These are phyloP conservation scores for Penicillium vulpinum DNA, from an alignment of 2,329 filamentous ascomycete species.

Conservation along the genomic window DNA sequence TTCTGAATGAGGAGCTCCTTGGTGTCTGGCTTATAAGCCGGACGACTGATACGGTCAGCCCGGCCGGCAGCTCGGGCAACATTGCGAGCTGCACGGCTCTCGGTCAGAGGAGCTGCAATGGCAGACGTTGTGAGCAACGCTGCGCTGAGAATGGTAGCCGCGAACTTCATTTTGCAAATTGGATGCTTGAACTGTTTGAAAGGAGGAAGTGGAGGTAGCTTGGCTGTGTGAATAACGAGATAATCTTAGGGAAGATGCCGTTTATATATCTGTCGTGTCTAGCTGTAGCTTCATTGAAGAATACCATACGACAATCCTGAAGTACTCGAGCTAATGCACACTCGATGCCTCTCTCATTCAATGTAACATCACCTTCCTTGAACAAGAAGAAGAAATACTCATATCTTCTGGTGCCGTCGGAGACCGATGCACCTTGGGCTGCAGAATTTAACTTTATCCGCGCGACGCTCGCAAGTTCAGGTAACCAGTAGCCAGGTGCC, in stretches of 20 bases:
- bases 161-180: constrained; percentile 53
- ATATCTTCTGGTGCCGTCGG: constrained; percentile 1
- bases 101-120: constrained; percentile 52
- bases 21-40: constrained; percentile 29
- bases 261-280: background rate
- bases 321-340: background rate
- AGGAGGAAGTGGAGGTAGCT: background rate
- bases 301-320: no score
- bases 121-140: constrained; percentile 46
- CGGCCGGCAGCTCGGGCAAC: constrained; percentile 28
- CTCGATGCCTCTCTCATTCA: background rate
- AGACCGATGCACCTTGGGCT: background rate
- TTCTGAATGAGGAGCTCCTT: constrained; percentile 31
- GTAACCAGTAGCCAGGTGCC: background rate
- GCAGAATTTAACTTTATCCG: background rate
- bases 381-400: background rate
- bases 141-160: constrained; percentile 37
- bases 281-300: background rate
- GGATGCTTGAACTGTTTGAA: background rate
- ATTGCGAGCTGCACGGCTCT: constrained; percentile 28
- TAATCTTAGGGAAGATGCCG: background rate
- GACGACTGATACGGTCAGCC: constrained; percentile 30
- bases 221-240: background rate
- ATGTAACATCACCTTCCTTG: background rate
- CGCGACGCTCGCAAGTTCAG: background rate